These are phyloP conservation scores for Cutaneotrichosporon cutaneum DNA, from an alignment of 1,284 basidiomycete genomes.

Conservation along the genomic window DNA sequence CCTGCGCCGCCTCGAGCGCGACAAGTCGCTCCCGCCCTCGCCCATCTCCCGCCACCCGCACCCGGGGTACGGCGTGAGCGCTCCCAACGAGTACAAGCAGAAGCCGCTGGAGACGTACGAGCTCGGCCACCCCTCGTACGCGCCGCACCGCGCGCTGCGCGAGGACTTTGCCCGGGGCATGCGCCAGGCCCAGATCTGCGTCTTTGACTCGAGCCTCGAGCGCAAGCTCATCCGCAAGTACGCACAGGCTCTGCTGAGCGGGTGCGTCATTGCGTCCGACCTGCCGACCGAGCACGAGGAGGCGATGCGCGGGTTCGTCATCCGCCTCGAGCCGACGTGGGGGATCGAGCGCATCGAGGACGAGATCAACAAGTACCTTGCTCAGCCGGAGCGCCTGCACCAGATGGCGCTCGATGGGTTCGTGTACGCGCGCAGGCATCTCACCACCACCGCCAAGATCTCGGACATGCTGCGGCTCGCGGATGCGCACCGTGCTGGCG, in stretches of 20 bases:
- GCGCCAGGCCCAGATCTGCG: constrained; percentile 48
- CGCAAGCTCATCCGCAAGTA: constrained; percentile 53
- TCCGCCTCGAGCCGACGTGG: constrained; percentile 45
- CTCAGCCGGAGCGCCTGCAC: constrained; percentile 38
- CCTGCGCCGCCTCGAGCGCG: constrained; percentile 14
- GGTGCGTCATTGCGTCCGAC: constrained; percentile 51
- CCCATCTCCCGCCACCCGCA: constrained; percentile 41
- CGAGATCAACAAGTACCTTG: constrained; percentile 37
- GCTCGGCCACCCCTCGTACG: constrained; percentile 38
- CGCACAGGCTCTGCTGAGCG: constrained; percentile 49
- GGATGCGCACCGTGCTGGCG: constrained; percentile 39
- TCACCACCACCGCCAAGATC: constrained; percentile 49
- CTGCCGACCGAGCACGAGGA: constrained; percentile 51
- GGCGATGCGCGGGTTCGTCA: constrained; percentile 39
- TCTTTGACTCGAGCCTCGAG: constrained; percentile 53
- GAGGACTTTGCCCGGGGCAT: constrained; percentile 49
- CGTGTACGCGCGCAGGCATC: constrained; percentile 43
- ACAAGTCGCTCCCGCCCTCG: constrained; percentile 10
- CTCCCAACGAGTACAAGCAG: constrained; percentile 30
- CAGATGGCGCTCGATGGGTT: constrained; percentile 49
- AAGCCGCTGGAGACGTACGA: constrained; percentile 47
- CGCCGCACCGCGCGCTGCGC: constrained; percentile 37
- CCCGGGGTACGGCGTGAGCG: constrained; percentile 46
- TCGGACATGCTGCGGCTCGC: constrained; percentile 41
- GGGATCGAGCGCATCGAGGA: constrained; percentile 42